Base-by-base conservation (phyloP, 2,329 filamentous ascomycete genomes). In the Trichoderma brevicompactum region DNA sequence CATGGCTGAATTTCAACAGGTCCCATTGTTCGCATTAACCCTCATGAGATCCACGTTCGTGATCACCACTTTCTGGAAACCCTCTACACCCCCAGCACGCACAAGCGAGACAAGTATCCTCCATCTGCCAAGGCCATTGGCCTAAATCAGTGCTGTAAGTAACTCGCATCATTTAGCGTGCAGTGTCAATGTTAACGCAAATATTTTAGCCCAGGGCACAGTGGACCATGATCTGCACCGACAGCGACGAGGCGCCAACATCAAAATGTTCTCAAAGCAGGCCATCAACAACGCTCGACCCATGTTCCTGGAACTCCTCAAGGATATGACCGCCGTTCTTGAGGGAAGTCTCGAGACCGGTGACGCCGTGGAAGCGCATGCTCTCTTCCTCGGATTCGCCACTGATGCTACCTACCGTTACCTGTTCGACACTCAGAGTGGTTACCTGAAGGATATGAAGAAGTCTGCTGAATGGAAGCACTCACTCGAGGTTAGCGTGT, bases 1-100 rank as follows among this genome's bases (percentile, higher is more conserved):
- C 13, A 7, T 28, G 44, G 53, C 19, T 64, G 75, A 73, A 73
- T 6, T 72, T 73, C 6, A 74, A 65, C 75, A 34, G 70, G 74
- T 12, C 73, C 74, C 49, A 71, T 38, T 38, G 36, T 38, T 10
- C 36, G 36, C 36, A 38, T 38, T 10, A 38, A 38, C 36, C 36
- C 36, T 5, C 49, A 68, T 50, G 70, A 74, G 58, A 64, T 76
- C 1, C 70, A 73, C 61, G 70, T 76, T 40, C 55, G 69, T n/a
- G 72, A 76, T 44, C 69, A 72, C 0, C 67, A 67, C 15, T 72
- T 70, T 49, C 75, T 72, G 46, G 68, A 74, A 46, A 56, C 40
- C 17, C 66, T 73, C 41, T 73, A 72, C 53, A 55, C 53, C 9
- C 12, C 49, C 7, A 52, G 12, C 34, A 52, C 41, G 8, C 41